These are phyloP conservation scores for Grosmannia clavigera DNA, from an alignment of 2,329 filamentous ascomycete genomes.

Conservation along the genomic window DNA sequence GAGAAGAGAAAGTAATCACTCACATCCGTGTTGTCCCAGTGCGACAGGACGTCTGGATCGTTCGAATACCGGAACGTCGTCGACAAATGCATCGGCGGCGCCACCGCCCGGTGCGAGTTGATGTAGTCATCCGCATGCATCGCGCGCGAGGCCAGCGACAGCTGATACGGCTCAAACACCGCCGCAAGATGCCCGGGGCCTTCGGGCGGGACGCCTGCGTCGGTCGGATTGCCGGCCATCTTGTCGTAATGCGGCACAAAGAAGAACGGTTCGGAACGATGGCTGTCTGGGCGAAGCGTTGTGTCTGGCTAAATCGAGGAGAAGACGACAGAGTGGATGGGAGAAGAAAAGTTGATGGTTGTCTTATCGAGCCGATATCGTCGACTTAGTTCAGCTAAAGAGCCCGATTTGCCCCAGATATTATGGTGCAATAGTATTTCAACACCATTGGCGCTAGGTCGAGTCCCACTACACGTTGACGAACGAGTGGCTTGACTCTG, in stretches of 20 bases:
- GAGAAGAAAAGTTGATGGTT: not conserved
- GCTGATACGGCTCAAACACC: constrained; percentile 21
- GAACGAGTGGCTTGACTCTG: not conserved
- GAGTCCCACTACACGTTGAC: not conserved
- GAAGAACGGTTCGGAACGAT: too few species aligned
- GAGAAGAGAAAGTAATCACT: constrained; percentile 22
- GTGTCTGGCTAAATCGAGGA: not conserved
- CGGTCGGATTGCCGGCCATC: not conserved
- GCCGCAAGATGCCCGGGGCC: constrained; percentile 16
- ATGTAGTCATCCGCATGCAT: constrained; percentile 73
- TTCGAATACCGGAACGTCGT: constrained; percentile 77
- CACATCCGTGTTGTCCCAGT: constrained; percentile 43
- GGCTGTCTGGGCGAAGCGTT: not conserved
- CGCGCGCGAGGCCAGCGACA: constrained; percentile 56
- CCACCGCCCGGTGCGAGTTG: constrained; percentile 64
- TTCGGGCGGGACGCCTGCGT: not conserved
- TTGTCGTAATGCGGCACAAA: not conserved
- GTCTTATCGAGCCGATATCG: not conserved
- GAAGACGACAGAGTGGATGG: not conserved
- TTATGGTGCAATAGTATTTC: not conserved
- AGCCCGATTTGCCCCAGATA: not conserved
- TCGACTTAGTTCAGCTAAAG: not conserved
- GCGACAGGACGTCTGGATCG: constrained; percentile 53
- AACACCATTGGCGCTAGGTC: not conserved
- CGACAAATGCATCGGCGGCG: constrained; percentile 79